These are phyloP conservation scores for Zasmidium angulare DNA, from an alignment of 2,329 filamentous ascomycete genomes.

Conservation along the genomic window DNA sequence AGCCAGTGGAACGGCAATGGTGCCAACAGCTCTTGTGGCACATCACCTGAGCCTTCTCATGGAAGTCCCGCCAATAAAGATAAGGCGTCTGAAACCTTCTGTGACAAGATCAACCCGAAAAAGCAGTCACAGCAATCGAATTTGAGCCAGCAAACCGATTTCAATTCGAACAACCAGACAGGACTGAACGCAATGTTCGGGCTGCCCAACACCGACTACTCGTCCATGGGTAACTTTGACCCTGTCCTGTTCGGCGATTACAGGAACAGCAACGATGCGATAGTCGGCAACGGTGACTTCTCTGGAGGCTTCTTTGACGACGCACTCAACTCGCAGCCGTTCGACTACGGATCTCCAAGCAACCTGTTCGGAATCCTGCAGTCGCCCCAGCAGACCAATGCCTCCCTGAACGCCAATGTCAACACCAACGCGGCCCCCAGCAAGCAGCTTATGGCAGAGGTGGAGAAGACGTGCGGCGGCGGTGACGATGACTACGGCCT, in stretches of 20 bases:
- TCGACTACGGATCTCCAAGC: conserved; percentile 77
- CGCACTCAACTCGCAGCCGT: conserved; percentile 41
- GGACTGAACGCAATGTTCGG: conserved; percentile 20
- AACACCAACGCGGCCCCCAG: conserved; percentile 28
- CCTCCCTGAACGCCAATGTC: conserved; percentile 11
- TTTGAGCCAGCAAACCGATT: conserved; percentile 10
- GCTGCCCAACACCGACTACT: conserved; percentile 27
- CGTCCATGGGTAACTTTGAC: conserved; percentile 71
- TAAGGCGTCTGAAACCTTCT: conserved; percentile 41
- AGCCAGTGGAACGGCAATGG: conserved; percentile 54
- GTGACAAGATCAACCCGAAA: conserved; percentile 55
- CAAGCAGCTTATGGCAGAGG: conserved; percentile 68
- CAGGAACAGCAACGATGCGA: conserved; percentile 81
- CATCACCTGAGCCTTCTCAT: conserved; percentile 72
- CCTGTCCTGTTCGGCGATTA: conserved; percentile 90
- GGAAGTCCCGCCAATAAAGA: conserved; percentile 62
- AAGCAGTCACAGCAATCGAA: conserved; percentile 22
- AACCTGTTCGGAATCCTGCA: conserved; percentile 59
- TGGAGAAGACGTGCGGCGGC: conserved; percentile 71
- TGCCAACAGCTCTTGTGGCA: conserved; percentile 67
- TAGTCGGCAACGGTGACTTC: conserved; percentile 69
- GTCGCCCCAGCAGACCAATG: conserved; percentile 34
- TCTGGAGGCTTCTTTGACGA: conserved; percentile 74
- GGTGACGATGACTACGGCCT: conserved; percentile 62
- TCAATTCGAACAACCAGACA: conserved; percentile 18